Evolutionary conservation across 345 rosid species (phyloP), one percentile per base, ranked within the genome.

Genomic region (Populus alba): DNA sequence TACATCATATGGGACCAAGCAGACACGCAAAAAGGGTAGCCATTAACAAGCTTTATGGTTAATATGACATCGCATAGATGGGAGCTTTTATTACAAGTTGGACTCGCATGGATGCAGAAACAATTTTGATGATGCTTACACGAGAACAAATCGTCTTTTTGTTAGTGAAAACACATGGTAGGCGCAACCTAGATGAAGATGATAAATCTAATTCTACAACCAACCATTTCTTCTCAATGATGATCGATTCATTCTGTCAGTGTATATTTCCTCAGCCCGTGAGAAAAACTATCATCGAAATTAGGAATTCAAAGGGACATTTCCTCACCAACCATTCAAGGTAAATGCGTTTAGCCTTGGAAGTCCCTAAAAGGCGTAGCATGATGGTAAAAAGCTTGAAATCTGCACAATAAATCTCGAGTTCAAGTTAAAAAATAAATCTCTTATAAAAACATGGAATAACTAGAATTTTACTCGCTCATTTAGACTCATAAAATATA

Each of bases 391-490:
- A 27, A 27, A 27, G 1, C 27, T 27, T 27, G 27, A 27, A 1
- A 27, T 0, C 27, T 27, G 1, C 27, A 0, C 1, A 27, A 1
- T 1, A 27, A 1, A 1, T 27, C 1, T 27, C 1, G 1, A 27
- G 1, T 27, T 27, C 27, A 1, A 27, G 1, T 27, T 1, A 27
- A 1, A 1, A 27, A 1, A 1, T 27, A 1, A 0, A 27, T 25
- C 1, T 25, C 1, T 25, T 25, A 25, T 25, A 25, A 25, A 25
- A 25, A 1, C 27, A 0, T 25, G 27, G 27, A 1, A 25, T 25
- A 25, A 25, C 27, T 1, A 1, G n/a, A 1, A 25, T 25, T 27
- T 27, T 27, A 27, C 1, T 27, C 27, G 27, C 1, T 27, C 27
- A 27, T 1, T 1, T 27, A n/a, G 27, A 27, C 27, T 1, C 27